A percentile compares a stretch with the other conserved stretches of the same genome.
These are phyloP conservation scores for Coprinellus aureogranulatus DNA, from an alignment of 768 basidiomycete species.

Conservation along the genomic window DNA sequence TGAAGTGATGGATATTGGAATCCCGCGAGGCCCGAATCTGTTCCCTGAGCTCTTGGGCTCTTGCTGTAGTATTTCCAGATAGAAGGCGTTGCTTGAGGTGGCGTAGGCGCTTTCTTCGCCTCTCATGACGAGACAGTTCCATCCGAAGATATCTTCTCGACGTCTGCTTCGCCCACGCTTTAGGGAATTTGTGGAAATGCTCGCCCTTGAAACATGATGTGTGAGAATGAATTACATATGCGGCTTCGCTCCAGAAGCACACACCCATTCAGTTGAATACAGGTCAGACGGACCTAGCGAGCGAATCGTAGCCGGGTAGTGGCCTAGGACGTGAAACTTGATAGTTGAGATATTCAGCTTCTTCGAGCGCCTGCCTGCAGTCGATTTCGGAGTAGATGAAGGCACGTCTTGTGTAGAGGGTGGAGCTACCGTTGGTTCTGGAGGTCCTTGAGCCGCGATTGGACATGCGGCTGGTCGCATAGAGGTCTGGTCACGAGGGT, in stretches of 20 bases:
- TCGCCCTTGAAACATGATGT: no score
- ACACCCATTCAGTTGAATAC: slow-evolving; percentile 39
- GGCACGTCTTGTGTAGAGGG: no score
- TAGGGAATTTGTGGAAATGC: slow-evolving; percentile 35
- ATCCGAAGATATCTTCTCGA: slow-evolving; percentile 28
- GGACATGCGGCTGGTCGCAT: no score
- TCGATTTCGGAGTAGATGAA: no score
- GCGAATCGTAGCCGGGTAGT: slow-evolving; percentile 30
- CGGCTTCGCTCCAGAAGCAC: neutral
- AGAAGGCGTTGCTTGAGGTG: neutral
- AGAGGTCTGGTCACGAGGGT: no score
- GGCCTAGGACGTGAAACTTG: slow-evolving; percentile 38
- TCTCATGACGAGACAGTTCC: slow-evolving; percentile 26
- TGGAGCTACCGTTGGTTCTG: no score
- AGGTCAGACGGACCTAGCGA: slow-evolving; percentile 36
- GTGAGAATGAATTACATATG: neutral
- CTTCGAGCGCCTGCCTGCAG: no score
- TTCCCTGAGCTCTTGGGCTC: no score
- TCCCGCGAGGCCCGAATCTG: no score
- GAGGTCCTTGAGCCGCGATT: no score
- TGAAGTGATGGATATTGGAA: no score
- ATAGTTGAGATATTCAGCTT: slow-evolving; percentile 29
- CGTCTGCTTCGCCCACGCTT: slow-evolving; percentile 32
- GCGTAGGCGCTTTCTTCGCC: neutral
- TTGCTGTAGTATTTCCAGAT: neutral